Evolutionary conservation across 257 asterid species (phyloP).

Genomic region (Solanum bukasovii): DNA sequence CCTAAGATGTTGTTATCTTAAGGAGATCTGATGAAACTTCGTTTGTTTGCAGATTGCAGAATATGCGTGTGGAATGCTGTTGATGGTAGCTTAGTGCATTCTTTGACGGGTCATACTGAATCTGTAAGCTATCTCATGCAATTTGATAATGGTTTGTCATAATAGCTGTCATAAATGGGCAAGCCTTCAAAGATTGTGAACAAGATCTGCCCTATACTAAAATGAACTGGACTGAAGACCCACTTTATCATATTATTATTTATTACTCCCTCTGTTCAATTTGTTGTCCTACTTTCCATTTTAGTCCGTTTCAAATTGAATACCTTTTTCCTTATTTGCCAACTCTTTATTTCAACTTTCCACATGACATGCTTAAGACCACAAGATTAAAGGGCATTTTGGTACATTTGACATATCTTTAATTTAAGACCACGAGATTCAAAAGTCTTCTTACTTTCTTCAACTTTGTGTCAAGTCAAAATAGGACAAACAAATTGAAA

Average conservation of each 20-base stretch:
- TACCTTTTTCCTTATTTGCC: neutral
- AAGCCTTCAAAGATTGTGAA: neutral
- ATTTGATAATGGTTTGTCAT: neutral
- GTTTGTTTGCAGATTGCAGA: conserved; percentile 70
- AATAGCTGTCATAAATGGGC: neutral
- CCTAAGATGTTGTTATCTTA: neutral
- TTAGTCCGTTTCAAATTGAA: neutral
- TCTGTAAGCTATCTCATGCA: conserved; percentile 48
- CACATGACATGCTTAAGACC: neutral
- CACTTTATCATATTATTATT: neutral
- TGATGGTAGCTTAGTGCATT: conserved; percentile 98
- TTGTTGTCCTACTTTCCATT: neutral
- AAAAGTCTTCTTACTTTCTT: neutral
- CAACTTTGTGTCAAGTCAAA: neutral
- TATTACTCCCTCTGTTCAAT: neutral
- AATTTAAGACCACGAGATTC: neutral
- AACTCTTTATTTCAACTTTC: neutral
- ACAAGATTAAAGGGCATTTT: neutral
- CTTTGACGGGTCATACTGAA: conserved; percentile 89
- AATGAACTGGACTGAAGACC: neutral
- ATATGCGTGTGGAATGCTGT: conserved; percentile 99
- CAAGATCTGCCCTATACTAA: neutral
- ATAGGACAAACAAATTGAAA: neutral
- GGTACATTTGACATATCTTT: neutral
- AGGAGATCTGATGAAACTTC: neutral